Evolutionary conservation across 2,329 filamentous ascomycete genomes (phyloP).

Genomic region (Cytospora piceicola): DNA sequence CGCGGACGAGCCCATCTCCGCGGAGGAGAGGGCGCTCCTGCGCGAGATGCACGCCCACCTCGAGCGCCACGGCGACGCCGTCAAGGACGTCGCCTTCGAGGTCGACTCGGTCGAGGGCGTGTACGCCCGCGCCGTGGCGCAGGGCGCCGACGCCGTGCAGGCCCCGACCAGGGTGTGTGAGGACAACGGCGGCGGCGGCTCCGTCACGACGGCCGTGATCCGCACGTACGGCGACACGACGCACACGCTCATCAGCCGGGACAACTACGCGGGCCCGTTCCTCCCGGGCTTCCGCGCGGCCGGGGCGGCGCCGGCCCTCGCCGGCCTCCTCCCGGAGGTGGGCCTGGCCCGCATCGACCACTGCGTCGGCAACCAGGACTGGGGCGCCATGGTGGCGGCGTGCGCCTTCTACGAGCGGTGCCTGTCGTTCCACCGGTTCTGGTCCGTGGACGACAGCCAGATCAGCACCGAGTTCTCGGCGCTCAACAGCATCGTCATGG

Average conservation of each 20-base stretch:
- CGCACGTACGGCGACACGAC: conserved; percentile 94
- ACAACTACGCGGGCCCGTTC: conserved; percentile 73
- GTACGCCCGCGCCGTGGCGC: conserved; percentile 71
- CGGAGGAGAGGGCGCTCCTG: conserved; percentile 68
- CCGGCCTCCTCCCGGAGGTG: conserved; percentile 60
- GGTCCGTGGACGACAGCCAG: conserved; percentile 91
- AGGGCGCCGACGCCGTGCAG: conserved; percentile 65
- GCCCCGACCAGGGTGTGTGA: conserved; percentile 60
- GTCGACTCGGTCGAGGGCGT: conserved; percentile 87
- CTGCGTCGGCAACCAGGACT: conserved; percentile 96
- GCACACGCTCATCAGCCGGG: conserved; percentile 82
- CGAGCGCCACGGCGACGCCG: conserved; percentile 86
- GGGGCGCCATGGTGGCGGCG: conserved; percentile 78
- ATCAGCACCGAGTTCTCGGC: conserved; percentile 94
- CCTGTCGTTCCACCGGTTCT: conserved; percentile 94
- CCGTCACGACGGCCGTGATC: conserved; percentile 77
- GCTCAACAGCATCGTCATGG: conserved; percentile 88
- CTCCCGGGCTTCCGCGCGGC: conserved; percentile 77
- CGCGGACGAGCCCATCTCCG: conserved; percentile 62
- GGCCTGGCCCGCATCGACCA: conserved; percentile 82
- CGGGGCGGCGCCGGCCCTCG: conserved; percentile 42
- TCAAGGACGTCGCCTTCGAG: conserved; percentile 94
- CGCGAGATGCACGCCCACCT: conserved; percentile 80
- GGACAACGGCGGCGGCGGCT: conserved; percentile 64
- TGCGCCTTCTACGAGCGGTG: conserved; percentile 81